Conservation (phyloP, 225 moss, liverwort and hornwort species). For the Antitrichia curtipendula region DNA sequence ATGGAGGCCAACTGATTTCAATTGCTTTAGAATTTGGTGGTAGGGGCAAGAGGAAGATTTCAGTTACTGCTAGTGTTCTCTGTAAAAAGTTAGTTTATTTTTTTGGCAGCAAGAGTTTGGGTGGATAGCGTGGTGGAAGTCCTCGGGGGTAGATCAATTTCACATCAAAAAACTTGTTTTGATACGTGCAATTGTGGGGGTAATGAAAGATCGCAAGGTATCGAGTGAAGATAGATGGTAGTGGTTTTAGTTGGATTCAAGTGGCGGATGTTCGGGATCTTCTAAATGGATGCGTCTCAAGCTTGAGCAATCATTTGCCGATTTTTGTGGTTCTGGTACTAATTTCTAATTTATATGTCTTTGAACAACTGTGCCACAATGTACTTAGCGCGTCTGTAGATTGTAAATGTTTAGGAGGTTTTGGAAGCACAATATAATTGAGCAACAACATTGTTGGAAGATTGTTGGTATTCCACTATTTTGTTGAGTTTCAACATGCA, state of each 20-base stretch:
- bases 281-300: background rate
- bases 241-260: background rate
- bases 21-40: background rate
- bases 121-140: background rate
- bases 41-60: background rate
- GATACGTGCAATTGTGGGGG: background rate
- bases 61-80: too few species aligned
- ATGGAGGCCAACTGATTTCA: background rate
- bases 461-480: background rate
- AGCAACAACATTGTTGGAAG: background rate
- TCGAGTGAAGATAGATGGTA: background rate
- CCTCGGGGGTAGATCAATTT: background rate
- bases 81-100: too few species aligned
- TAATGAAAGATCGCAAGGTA: background rate
- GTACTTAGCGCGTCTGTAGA: too few species aligned
- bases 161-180: background rate
- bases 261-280: background rate
- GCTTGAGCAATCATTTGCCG: background rate
- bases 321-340: background rate
- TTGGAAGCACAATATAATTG: background rate
- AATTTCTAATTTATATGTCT: too few species aligned
- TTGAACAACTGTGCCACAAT: too few species aligned
- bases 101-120: background rate
- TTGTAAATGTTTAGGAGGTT: background rate
- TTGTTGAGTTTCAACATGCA: background rate